Base-by-base conservation (phyloP, 495 filamentous ascomycete genomes). In the Penicillium angulare region DNA sequence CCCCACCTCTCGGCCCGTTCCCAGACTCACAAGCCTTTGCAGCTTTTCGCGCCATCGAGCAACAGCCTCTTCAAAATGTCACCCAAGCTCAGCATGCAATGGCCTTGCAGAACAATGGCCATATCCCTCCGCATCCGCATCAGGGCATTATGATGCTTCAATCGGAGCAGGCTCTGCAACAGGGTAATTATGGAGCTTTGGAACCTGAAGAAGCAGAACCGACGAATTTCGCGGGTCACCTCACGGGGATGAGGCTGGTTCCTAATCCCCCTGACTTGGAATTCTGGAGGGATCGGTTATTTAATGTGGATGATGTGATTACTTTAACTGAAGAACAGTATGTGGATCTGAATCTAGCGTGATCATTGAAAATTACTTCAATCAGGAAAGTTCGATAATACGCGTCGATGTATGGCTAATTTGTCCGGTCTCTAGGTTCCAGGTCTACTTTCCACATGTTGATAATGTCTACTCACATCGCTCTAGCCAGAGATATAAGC, bases 401-500 rank as follows among this genome's bases (percentile, higher is more conserved):
- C 13, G 13, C 8, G 1, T 12, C 8, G 27, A 31, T 2, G 13
- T 9, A n/a, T 15, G 29, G 7, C 35, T 50, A 41, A 41, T 54
- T 57, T 33, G 39, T 20, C 39, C 32, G 9, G n/a, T 27, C 31
- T 49, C 29, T 36, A 92, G 89, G 65, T 93, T 88, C 68, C 82
- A 88, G 56, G 92, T 82, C 16, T 96, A 93, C 68, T 96, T 91
- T 63, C 89, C 89, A 0, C 89, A 92, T 67, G 78, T 95, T 60
- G 90, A 96, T 69, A 96, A 96, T 65, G 82, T 96, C 40, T 96
- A 92, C 66, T 92, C 89, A 15, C 90, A 93, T 71, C 86, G 90
- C 40, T 92, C 90, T 3, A 92, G 89, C 3, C 89, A 95, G 61
- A 76, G 77, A 46, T 92, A 92, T 68, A 93, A 96, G 68, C 85